These are phyloP conservation scores for Macrolepiota fuliginosa DNA, from an alignment of 768 basidiomycete species.

Conservation along the genomic window DNA sequence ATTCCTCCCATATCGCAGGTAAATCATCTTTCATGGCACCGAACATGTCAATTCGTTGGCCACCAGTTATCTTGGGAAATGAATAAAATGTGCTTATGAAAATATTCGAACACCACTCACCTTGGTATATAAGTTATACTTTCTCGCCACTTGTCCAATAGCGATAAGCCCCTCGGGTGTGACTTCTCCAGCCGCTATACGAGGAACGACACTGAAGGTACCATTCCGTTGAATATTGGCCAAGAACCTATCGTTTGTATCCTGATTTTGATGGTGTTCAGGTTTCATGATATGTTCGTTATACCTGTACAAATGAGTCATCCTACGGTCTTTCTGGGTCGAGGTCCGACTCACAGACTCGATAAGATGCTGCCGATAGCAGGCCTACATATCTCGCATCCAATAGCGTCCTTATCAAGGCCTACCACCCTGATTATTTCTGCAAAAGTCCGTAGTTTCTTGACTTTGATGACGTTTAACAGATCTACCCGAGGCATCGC, in stretches of 20 bases:
- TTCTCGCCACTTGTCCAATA: conserved; percentile 63
- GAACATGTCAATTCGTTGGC: conserved; percentile 69
- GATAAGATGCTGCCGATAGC: conserved; percentile 54
- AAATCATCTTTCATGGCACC: conserved; percentile 69
- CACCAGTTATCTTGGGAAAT: conserved; percentile 22
- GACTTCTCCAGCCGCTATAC: conserved; percentile 68
- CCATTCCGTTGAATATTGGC: conserved; percentile 75
- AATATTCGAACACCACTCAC: conserved; percentile 18
- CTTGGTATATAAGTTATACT: conserved; percentile 65
- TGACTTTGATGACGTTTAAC: conserved; percentile 63
- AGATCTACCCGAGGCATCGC: conserved; percentile 62
- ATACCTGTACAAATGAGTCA: conserved; percentile 26
- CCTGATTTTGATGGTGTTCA: conserved; percentile 65
- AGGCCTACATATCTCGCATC: conserved; percentile 77
- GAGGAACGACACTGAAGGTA: conserved; percentile 71
- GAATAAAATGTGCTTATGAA: neutral
- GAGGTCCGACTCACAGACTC: conserved; percentile 27
- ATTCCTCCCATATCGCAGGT: conserved; percentile 65
- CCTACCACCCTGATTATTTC: conserved; percentile 53
- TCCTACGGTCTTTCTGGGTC: neutral
- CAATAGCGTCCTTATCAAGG: conserved; percentile 44
- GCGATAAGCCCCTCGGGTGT: conserved; percentile 66
- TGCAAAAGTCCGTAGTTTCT: conserved; percentile 52
- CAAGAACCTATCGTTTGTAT: conserved; percentile 69
- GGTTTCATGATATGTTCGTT: conserved; percentile 67